phyloP scores from a whole-genome alignment of 768 basidiomycete genomes.

The Phylloporus sp. region DNA sequence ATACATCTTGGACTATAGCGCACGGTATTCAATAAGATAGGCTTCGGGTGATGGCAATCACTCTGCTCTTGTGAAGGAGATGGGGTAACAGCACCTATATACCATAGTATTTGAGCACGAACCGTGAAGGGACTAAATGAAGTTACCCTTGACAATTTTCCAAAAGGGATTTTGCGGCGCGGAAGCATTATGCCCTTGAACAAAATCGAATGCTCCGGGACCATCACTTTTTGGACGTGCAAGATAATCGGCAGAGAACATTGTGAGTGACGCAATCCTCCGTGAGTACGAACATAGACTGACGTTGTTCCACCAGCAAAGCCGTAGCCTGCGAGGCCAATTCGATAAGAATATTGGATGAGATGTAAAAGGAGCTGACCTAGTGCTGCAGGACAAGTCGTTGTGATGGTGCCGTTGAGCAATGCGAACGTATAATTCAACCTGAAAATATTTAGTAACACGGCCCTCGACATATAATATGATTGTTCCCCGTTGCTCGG shows the following conservation, averaged over 20 bases:
- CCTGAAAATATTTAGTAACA: conserved; percentile 35
- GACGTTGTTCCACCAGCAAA: conserved; percentile 83
- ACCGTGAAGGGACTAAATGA: background rate
- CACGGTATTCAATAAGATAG: conserved; percentile 66
- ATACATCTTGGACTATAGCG: background rate
- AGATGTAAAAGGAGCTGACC: conserved; percentile 39
- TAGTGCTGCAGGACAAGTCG: conserved; percentile 76
- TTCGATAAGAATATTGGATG: conserved; percentile 2
- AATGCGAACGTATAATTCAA: conserved; percentile 59
- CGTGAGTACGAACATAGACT: conserved; percentile 21
- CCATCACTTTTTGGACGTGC: conserved; percentile 44
- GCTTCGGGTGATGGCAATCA: conserved; percentile 74
- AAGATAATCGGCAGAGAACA: background rate
- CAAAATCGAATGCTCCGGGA: conserved; percentile 74
- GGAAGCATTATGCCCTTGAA: conserved; percentile 68
- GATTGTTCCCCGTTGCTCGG: background rate
- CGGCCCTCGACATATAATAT: background rate
- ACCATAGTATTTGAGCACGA: background rate
- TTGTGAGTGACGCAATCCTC: background rate
- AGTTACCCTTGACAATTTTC: conserved; percentile 65
- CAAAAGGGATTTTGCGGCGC: conserved; percentile 71
- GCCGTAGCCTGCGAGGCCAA: conserved; percentile 48
- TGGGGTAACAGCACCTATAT: conserved; percentile 49
- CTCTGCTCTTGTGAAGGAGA: conserved; percentile 56
- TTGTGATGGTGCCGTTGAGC: conserved; percentile 60